These are phyloP conservation scores for Tricharina praecox DNA, from an alignment of 495 filamentous ascomycete genomes.

Conservation along the genomic window DNA sequence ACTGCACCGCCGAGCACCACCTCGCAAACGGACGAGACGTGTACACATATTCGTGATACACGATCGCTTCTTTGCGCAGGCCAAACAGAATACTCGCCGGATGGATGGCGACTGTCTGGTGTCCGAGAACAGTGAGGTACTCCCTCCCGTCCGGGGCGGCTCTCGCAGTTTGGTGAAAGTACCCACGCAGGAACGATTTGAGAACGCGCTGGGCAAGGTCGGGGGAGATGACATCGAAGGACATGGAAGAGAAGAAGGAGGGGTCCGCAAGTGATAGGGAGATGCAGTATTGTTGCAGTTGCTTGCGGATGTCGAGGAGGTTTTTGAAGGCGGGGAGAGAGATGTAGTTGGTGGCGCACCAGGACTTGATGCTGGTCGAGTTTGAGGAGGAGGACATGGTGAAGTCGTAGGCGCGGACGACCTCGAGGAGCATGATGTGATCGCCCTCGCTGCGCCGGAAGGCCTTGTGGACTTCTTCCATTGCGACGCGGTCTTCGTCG, in stretches of 20 bases:
- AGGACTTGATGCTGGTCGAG: neutral
- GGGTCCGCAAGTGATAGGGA: no score
- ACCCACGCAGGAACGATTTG: slow-evolving; percentile 67
- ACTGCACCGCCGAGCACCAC: slow-evolving; percentile 70
- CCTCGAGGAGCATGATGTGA: slow-evolving; percentile 66
- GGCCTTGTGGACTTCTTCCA: slow-evolving; percentile 52
- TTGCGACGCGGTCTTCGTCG: slow-evolving; percentile 66
- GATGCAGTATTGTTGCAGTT: slow-evolving; percentile 46
- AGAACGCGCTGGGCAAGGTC: slow-evolving; percentile 43
- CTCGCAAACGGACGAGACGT: slow-evolving; percentile 84
- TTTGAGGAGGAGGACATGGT: slow-evolving; percentile 32
- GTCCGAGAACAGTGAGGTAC: slow-evolving; percentile 68
- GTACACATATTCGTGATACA: slow-evolving; percentile 92
- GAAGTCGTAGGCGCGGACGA: slow-evolving; percentile 62
- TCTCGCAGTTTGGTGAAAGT: slow-evolving; percentile 65
- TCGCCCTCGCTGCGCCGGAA: slow-evolving; percentile 74
- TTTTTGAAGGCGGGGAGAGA: slow-evolving; percentile 66
- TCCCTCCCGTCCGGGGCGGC: slow-evolving; percentile 59
- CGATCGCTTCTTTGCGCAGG: slow-evolving; percentile 77
- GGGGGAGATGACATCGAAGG: slow-evolving; percentile 33
- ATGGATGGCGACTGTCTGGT: slow-evolving; percentile 76
- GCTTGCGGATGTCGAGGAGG: slow-evolving; percentile 58
- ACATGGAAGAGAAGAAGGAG: slow-evolving; percentile 26
- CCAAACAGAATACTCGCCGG: slow-evolving; percentile 74
- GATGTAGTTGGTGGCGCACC: slow-evolving; percentile 42